These are phyloP conservation scores for Termitomyces sp. DNA, from an alignment of 768 basidiomycete species.

Conservation along the genomic window DNA sequence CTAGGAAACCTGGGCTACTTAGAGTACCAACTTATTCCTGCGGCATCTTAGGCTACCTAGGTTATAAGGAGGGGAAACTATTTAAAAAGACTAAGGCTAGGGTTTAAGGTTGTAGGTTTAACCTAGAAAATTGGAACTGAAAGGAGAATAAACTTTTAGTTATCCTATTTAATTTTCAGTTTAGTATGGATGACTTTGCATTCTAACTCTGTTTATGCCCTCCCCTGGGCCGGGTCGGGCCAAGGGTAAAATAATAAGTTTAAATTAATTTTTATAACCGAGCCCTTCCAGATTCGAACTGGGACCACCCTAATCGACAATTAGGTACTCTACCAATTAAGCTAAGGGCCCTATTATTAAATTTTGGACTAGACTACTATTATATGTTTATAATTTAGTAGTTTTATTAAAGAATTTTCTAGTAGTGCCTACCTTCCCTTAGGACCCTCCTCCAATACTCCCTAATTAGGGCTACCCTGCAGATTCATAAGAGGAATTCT, in stretches of 20 bases:
- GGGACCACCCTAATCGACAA: slow-evolving; percentile 5
- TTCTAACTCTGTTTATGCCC: not conserved
- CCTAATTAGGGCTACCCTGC: not conserved
- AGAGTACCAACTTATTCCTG: too few species aligned
- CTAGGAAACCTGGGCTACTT: too few species aligned
- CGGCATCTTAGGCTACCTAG: too few species aligned
- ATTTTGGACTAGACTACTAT: not conserved
- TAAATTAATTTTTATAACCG: slow-evolving; percentile 1
- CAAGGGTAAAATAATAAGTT: too few species aligned
- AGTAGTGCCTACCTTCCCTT: not conserved
- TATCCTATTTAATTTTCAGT: not conserved
- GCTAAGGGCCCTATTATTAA: slow-evolving; percentile 5
- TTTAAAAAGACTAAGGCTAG: not conserved
- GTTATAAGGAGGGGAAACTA: not conserved
- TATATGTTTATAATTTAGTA: not conserved
- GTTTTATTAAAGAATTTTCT: not conserved
- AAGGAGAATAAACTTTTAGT: not conserved
- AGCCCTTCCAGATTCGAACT: slow-evolving; percentile 8
- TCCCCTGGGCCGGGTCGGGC: too few species aligned
- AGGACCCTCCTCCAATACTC: too few species aligned
- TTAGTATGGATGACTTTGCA: slow-evolving; percentile 4
- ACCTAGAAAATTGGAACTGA: not conserved
- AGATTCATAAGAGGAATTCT: not conserved
- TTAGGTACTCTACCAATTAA: slow-evolving; percentile 7
- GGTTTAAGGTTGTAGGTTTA: not conserved